Evolutionary conservation across 2,329 filamentous ascomycete species (phyloP), one percentile per base, ranked within the genome.

Genomic region (Claviceps digitariae): DNA sequence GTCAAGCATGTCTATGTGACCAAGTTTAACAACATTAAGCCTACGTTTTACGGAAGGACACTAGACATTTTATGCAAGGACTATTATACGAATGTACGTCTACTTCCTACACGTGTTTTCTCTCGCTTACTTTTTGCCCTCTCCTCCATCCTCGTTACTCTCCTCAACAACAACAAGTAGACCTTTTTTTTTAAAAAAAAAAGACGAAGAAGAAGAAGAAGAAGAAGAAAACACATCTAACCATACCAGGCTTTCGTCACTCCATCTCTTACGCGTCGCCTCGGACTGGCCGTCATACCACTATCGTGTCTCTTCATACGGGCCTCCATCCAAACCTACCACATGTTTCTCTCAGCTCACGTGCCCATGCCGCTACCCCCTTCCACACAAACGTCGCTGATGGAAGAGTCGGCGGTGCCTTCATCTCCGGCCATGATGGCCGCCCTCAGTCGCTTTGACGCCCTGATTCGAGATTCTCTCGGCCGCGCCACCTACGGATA

Each of bases 21-120:
- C 65, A 98, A 98, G 66, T 98, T 98, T 73, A 98, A 98, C 74
- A 95, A 95, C 61, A 90, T 90, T 60, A 91, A 93, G 58, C 93
- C 93, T 3, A 81, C 79, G 7, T 86, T 98, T 53, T 98, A 98
- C 67, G 80, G 82, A 51, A 82, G 90, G 25, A 95, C 93, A 64
- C 78, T 97, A 17, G 94, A 98, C 64, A 87, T 98, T 4, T 73
- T 98, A 8, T 90, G 90, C 59, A 97, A 97, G 67, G 93, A 98
- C 67, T 98, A 98, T 69, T 98, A 98, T 66, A 91, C 90, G 1
- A 91, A 96, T 65, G 85, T 86, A 65, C 69, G 82, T 66, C 3
- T 2, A 29, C 21, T 21, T 5, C 27, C 27, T 9, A 1, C 27
- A 9, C 8, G 10, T 10, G n/a, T 10, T 47, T 48, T 23, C 43